Evolutionary conservation across 164 flowering plant species (phyloP).

Genomic region (Tetrastigma voinierianum): DNA sequence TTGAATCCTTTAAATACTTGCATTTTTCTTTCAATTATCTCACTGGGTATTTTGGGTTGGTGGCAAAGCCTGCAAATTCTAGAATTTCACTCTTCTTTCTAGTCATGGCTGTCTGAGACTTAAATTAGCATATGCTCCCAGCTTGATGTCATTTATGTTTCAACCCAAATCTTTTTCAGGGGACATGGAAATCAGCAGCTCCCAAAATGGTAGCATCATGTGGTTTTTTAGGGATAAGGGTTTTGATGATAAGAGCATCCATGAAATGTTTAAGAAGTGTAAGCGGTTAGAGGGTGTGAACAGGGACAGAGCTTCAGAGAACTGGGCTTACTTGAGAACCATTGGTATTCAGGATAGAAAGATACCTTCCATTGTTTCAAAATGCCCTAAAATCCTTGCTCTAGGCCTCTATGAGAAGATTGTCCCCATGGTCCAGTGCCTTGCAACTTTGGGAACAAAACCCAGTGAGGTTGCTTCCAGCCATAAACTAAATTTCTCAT

Average conservation of each 20-base stretch:
- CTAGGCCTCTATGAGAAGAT: constrained; percentile 74
- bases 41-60: too few relatives aligned
- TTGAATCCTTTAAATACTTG: too few relatives aligned
- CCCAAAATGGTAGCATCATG: constrained; percentile 45
- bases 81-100: too few relatives aligned
- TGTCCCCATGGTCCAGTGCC: constrained; percentile 83
- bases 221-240: constrained; percentile 86
- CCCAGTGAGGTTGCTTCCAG: constrained; percentile 67
- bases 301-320: constrained; percentile 65
- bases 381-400: constrained; percentile 84
- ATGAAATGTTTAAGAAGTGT: constrained; percentile 72
- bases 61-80: too few relatives aligned
- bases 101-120: too few relatives aligned
- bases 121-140: too few relatives aligned
- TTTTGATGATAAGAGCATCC: constrained; percentile 65
- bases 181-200: constrained; percentile 43
- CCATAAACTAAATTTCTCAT: constrained; percentile 78
- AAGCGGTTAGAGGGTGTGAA: constrained; percentile 58
- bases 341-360: constrained; percentile 85
- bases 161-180: constrained; percentile 6
- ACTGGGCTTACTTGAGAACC: constrained; percentile 77
- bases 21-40: too few relatives aligned
- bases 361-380: constrained; percentile 67
- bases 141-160: neutral
- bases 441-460: constrained; percentile 64